Evolutionary conservation across 2,329 filamentous ascomycete genomes (phyloP).

Genomic region (Colletotrichum acutatum): DNA sequence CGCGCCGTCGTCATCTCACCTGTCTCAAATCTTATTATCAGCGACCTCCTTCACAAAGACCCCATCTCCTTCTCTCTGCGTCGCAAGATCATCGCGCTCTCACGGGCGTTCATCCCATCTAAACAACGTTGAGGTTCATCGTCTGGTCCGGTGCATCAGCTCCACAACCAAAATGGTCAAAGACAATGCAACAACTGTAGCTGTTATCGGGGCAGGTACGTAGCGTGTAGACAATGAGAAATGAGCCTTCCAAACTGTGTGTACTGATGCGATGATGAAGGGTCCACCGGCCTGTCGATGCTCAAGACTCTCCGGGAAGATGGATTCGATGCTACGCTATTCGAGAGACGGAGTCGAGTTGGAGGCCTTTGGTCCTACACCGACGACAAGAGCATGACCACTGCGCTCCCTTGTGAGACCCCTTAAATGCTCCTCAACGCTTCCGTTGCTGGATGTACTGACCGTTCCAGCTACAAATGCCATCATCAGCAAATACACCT

Average conservation of each 20-base stretch:
- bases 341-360: constrained; percentile 50
- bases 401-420: constrained; percentile 45
- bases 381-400: constrained; percentile 47
- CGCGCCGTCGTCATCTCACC: neutral
- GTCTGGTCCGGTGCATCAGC: neutral
- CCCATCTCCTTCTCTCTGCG: too few species aligned
- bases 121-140: neutral
- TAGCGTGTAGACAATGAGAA: neutral
- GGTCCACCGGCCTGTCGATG: constrained; percentile 44
- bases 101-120: neutral
- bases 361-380: constrained; percentile 58
- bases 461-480: constrained; percentile 41
- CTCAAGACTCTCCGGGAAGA: constrained; percentile 55
- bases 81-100: neutral
- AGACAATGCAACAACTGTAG: constrained; percentile 18
- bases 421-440: neutral
- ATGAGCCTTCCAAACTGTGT: neutral
- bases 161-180: neutral
- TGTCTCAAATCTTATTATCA: neutral
- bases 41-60: neutral
- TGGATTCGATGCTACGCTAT: constrained; percentile 53
- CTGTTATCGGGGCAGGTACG: constrained; percentile 41
- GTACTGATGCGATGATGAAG: constrained; percentile 28
- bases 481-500: constrained; percentile 52
- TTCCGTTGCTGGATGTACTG: neutral